Evolutionary conservation across 164 flowering plant genomes (phyloP), one percentile per base, ranked within the genome.

Genomic region (Akebia trifoliata): DNA sequence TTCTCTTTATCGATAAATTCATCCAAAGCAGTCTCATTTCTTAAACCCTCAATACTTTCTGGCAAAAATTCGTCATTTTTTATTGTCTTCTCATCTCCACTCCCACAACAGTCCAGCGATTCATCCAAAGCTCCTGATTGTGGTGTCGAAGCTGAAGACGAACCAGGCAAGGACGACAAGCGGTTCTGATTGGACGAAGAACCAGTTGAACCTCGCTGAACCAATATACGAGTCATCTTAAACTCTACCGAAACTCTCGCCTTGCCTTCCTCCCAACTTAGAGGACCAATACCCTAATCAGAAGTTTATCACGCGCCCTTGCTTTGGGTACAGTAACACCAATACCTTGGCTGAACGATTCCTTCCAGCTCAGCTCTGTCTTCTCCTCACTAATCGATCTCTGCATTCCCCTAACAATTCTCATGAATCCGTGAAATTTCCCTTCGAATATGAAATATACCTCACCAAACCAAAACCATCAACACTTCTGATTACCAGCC

Each of bases 401-500:
- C 92, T 81, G 97, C 97, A 94, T 94, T 77, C 96, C 97, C 97
- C 97, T 81, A 74, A 75, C 74, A 93, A 85, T 78, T 86, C 88
- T 90, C 99, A 89, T 87, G 84, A 85, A n/a, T n/a, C n/a, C n/a
- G n/a, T n/a, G n/a, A n/a, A n/a, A n/a, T n/a, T n/a, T n/a, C n/a
- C n/a, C n/a, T n/a, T n/a, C n/a, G n/a, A n/a, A n/a, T n/a, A n/a
- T n/a, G n/a, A n/a, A n/a, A n/a, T n/a, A n/a, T n/a, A n/a, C n/a
- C n/a, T n/a, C n/a, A n/a, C n/a, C n/a, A n/a, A n/a, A n/a, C n/a
- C n/a, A n/a, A n/a, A n/a, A n/a, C n/a, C n/a, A n/a, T n/a, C n/a
- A n/a, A n/a, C n/a, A n/a, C n/a, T n/a, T n/a, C n/a, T n/a, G n/a
- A n/a, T n/a, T n/a, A n/a, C n/a, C n/a, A n/a, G n/a, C n/a, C n/a